Base-by-base conservation (phyloP, 805 yeast species). In the Candida piceae region DNA sequence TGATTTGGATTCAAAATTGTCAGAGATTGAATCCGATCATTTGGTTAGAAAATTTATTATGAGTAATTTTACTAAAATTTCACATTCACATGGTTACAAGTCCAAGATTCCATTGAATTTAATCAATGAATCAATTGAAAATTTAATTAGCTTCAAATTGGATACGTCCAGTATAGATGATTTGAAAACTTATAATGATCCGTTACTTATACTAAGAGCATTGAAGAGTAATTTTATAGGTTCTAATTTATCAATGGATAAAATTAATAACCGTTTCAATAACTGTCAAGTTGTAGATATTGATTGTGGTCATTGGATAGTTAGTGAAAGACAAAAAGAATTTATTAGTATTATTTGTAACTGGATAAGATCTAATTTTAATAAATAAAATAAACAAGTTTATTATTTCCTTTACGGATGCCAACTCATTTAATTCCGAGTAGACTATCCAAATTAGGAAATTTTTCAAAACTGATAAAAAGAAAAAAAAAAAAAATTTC, bases 251-350 rank as follows among this genome's bases (percentile, higher is more conserved):
- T 40, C 46, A 16, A 22, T 24, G 9, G 35, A 41, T n/a, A 33
- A 36, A 18, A 45, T 60, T 15, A 5, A 28, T 1, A 32, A 30
- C 7, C 39, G 39, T 49, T 90, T 87, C 57, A 89, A 95, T 1
- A 66, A 70, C 27, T 84, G 80, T 51, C 80, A 76, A 41, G 62
- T 83, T 11, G 63, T 72, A 34, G 90, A 81, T 48, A 66, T 93
- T 18, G 79, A 84, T 23, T 72, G 86, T 2, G 95, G 96, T 4
- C 98, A 90, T 59, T 90, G 97, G 95, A 75, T 89, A 4, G 84
- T 89, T 40, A 76, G 85, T 25, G 96, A 89, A 53, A 78, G 79
- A 46, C 90, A 95, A 4, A 47, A 67, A 13, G 88, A 80, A 51
- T 87, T 90, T 48, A 68, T 84, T 29, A 72, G 68, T 7, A 60